Evolutionary conservation across 257 asterid genomes (phyloP), one percentile per base, ranked within the genome.

Genomic region (Leptodermis oblonga): DNA sequence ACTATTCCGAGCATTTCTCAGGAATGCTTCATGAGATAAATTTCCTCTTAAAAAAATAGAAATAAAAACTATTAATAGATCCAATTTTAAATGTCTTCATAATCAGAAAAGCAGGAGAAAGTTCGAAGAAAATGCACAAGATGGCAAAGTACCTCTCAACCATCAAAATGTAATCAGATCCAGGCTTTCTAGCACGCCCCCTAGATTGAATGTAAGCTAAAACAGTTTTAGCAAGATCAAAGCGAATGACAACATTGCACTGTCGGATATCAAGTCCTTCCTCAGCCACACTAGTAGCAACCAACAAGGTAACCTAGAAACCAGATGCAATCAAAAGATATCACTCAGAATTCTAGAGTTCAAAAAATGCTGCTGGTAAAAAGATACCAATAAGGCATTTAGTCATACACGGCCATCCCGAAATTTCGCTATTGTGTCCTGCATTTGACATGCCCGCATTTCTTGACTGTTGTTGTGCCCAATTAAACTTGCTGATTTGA

Each of bases 251-350:
- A 80, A 94, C 99, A 76, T 94, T 94, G 85, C 99, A 94, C 78
- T 94, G 99, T 70, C 97, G 87, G 73, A 94, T 94, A 84, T 94
- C 99, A 75, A 94, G 97, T 36, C 97, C 99, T 87, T 94, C 99
- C 88, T 94, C 99, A 65, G 99, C 99, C 77, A 94, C 99, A 82
- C 99, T 94, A 68, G 99, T 94, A 64, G 99, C 99, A 49, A 94
- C 99, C 82, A 94, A 84, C 77, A 94, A 90, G 45, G 97, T 88
- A 62, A 94, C 95, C 99, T 94, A 82, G 39, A 75, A 52, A 76
- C 67, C 53, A 80, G 67, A 74, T 62, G 36, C 54, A 55, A 74
- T 42, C 36, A 28, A 66, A 37, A 62, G 45, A 61, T 49, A 37
- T 58, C n/a, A 71, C 33, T 34, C 71, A 61, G 62, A 51, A 14